Evolutionary conservation across 768 basidiomycete species (phyloP), one percentile per base, ranked within the genome.

Genomic region (Paxillus rubicundulus): DNA sequence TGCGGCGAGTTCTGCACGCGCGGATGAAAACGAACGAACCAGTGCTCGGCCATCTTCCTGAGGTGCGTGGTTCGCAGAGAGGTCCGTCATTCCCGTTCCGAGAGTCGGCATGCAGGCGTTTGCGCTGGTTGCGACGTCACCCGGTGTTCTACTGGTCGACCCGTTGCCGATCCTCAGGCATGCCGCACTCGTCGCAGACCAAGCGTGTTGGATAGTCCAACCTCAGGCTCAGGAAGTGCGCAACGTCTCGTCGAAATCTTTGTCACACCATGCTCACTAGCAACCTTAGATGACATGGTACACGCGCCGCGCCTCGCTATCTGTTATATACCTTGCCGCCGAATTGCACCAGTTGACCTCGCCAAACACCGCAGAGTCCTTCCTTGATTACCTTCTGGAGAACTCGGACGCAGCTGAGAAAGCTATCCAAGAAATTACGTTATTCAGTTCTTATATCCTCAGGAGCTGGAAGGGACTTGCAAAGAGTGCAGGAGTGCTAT

Each of bases 321-420:
- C 86, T 7, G 76, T 79, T 1, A 71, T 88, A 13, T 93, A 92
- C 59, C 75, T 80, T 13, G 83, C 86, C n/a, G 82, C 88, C 55
- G 90, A 92, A 69, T 73, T 93, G 14, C 90, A 92, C 61, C 90
- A 93, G 63, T 63, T 93, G n/a, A 78, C 81, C 0, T 92, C 90
- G 2, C 87, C 90, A 4, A 61, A 72, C 12, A 89, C 89, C 2
- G 82, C 87, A 0, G 69, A 73, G 27, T 68, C 73, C 3, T 91
- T 93, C 72, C 74, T 93, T 13, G 82, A 86, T 42, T 70, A 76
- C 8, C 78, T 91, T 6, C 74, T 92, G 13, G 73, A 77, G 9
- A 69, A 76, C 3, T 78, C 82, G 3, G 67, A 73, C 2, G 56
- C 68, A 2, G 58, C 83, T 0, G 76, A 81, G 42, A 66, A 67